Base-by-base conservation (phyloP, 805 yeast genomes). In the Kregervanrija fluxuum region DNA sequence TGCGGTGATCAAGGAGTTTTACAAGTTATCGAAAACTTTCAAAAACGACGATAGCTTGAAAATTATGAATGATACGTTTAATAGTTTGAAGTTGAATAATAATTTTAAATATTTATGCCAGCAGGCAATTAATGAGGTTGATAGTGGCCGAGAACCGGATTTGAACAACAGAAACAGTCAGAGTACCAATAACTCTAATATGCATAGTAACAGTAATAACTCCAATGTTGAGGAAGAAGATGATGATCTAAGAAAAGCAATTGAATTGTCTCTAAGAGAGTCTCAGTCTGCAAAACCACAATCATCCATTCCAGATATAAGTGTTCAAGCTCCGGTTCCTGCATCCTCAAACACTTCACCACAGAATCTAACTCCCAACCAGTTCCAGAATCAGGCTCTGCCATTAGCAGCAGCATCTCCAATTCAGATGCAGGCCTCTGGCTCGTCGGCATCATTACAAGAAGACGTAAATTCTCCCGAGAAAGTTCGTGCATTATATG, bases 401-500 rank as follows among this genome's bases (percentile, higher is more conserved):
- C 14, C 51, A 28, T 38, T 49, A 55, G 41, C 52, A 46, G 38
- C 48, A 8, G 6, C 28, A 22, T 22, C 28, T 11, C 30, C 36
- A 30, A 11, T 30, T 17, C 30, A 14, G 15, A 5, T 8, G 35
- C 39, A 42, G 11, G 12, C 15, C 50, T 41, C 48, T 48, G 38
- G 52, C 43, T 33, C 45, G 43, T 33, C 58, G 32, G 31, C 35
- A 36, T 11, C 38, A 8, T 17, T 44, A 5, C 44, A 40, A 30
- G 48, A 48, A 40, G 49, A 37, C 14, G 36, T 48, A 15, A 37
- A 41, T 8, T 49, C 49, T 8, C 62, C 63, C 9, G 56, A 54
- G 12, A 62, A 61, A 38, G 98, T 91, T 1, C 74, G 83, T 40
- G 97, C 98, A 0, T 66, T 93, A 41, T 93, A 87, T 57, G 96